A percentile compares a stretch with the other conserved stretches of the same genome.
These are phyloP conservation scores for Venturia nashicola DNA, from an alignment of 2,329 filamentous ascomycete species.

Conservation along the genomic window DNA sequence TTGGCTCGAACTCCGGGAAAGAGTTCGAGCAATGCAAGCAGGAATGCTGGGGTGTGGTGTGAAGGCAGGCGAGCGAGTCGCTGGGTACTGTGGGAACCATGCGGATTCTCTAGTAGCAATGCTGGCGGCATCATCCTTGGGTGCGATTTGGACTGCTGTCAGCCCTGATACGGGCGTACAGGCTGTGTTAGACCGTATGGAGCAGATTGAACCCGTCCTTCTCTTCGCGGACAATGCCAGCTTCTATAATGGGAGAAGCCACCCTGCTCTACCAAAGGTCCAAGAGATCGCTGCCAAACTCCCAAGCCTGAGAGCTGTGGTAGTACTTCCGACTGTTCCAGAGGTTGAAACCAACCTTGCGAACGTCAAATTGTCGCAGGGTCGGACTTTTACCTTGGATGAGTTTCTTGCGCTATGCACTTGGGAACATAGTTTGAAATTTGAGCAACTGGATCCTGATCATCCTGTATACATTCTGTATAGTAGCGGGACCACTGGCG, in stretches of 20 bases:
- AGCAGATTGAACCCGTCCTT: constrained; percentile 71
- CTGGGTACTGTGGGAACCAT: constrained; percentile 79
- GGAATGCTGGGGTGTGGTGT: constrained; percentile 58
- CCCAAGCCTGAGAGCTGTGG: constrained; percentile 52
- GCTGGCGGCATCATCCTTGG: constrained; percentile 69
- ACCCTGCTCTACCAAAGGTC: constrained; percentile 69
- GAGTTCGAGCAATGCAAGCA: constrained; percentile 60
- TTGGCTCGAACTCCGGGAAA: constrained; percentile 70
- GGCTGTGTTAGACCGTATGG: constrained; percentile 75
- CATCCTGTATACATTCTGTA: constrained; percentile 86
- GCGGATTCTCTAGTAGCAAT: constrained; percentile 77
- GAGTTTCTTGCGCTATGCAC: constrained; percentile 23
- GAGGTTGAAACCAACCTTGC: constrained; percentile 28
- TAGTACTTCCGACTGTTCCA: constrained; percentile 58
- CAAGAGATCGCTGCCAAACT: constrained; percentile 61
- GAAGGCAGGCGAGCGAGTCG: constrained; percentile 47
- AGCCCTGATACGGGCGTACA: constrained; percentile 87
- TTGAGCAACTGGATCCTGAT: constrained; percentile 68
- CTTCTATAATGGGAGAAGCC: constrained; percentile 82
- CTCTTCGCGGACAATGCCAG: constrained; percentile 82
- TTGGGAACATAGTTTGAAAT: constrained; percentile 28
- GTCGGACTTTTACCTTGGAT: constrained; percentile 24
- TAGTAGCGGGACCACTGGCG: constrained; percentile 76
- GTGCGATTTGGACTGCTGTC: constrained; percentile 86
- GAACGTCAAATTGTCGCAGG: constrained; percentile 25